phyloP scores from a whole-genome alignment of 352 stramenopile species.

The Pythium phragmiticola region DNA sequence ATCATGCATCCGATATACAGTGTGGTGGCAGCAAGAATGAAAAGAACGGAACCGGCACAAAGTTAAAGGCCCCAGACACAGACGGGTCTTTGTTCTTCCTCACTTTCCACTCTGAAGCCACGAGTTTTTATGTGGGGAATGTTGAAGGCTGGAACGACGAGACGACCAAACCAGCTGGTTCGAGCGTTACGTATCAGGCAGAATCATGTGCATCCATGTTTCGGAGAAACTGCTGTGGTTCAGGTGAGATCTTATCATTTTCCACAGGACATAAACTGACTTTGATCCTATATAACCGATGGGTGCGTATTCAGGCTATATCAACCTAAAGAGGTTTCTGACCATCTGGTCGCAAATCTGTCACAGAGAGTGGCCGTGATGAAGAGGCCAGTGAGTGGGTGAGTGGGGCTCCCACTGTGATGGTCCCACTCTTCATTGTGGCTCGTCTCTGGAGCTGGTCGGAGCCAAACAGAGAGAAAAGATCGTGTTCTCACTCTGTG shows the following conservation, averaged over 20 bases:
- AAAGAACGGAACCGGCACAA: constrained; percentile 3
- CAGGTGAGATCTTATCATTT: constrained; percentile 10
- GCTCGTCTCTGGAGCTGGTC: constrained; percentile 23
- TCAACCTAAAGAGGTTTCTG: constrained; percentile 14
- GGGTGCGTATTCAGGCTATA: constrained; percentile 6
- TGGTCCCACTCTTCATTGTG: constrained; percentile 15
- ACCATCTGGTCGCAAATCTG: constrained; percentile 13
- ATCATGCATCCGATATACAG: no score
- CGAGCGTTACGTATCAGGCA: constrained; percentile 2
- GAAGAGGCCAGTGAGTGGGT: not conserved
- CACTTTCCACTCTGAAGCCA: constrained; percentile 14
- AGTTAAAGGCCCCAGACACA: not conserved
- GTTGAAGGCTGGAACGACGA: constrained; percentile 13
- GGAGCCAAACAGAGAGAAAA: not conserved
- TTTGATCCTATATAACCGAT: not conserved
- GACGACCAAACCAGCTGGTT: constrained; percentile 11
- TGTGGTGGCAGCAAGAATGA: not conserved
- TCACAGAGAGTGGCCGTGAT: constrained; percentile 24
- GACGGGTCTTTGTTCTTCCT: constrained; percentile 5
- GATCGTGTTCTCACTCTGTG: not conserved
- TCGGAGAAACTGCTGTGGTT: not conserved
- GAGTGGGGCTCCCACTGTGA: no score
- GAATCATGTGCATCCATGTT: not conserved
- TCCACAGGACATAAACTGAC: not conserved
- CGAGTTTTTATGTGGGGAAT: not conserved